These are phyloP conservation scores for Mikania micrantha DNA, from an alignment of 129 eudicot species.

Conservation along the genomic window DNA sequence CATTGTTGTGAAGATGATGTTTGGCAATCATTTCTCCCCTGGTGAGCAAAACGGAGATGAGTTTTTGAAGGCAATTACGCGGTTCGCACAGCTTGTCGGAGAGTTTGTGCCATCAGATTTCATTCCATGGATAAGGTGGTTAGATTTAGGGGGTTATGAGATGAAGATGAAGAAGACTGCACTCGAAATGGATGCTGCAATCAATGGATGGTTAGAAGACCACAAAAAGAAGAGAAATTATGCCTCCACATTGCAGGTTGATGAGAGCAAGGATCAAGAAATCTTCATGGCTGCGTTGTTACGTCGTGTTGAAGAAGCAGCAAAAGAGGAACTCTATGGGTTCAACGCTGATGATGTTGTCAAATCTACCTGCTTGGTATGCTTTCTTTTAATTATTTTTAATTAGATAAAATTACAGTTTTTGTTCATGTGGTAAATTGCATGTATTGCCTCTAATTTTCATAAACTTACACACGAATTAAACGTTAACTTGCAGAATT, in stretches of 20 bases:
- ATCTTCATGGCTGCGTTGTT: slow-evolving; percentile 10
- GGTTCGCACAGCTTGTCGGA: background rate
- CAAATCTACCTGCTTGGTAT: slow-evolving; percentile 6
- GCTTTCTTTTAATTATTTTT: too few species aligned
- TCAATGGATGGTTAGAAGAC: slow-evolving; percentile 16
- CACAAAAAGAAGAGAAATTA: slow-evolving; percentile 8
- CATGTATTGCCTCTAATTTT: too few species aligned
- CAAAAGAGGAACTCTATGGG: slow-evolving; percentile 1
- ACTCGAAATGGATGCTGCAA: background rate
- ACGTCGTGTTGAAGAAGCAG: background rate
- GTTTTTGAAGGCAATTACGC: background rate
- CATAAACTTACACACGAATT: too few species aligned
- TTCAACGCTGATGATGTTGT: background rate
- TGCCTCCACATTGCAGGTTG: background rate
- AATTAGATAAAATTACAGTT: too few species aligned
- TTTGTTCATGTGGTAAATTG: too few species aligned
- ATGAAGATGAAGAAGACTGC: slow-evolving; percentile 22
- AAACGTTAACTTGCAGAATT: too few species aligned
- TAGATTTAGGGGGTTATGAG: slow-evolving; percentile 23
- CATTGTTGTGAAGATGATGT: slow-evolving; percentile 11
- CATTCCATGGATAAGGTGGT: slow-evolving; percentile 9
- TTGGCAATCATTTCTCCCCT: background rate
- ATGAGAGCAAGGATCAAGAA: background rate
- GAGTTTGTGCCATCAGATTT: slow-evolving; percentile 24
- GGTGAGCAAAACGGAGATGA: background rate